Conservation (phyloP, 805 yeast species). For the Saturnispora diversa region DNA sequence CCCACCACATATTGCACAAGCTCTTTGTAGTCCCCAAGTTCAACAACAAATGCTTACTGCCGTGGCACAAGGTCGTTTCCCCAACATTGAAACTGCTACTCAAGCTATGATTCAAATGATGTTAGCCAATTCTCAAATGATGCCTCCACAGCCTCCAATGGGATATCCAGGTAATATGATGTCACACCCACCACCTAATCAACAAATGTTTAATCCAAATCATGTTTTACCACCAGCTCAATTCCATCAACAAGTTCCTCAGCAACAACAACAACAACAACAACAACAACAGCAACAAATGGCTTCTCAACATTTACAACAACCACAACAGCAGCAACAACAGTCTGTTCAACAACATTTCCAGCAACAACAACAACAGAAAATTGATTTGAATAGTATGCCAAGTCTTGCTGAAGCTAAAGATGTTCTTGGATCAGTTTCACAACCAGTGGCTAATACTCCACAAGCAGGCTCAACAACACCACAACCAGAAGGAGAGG, state of each 20-base stretch:
- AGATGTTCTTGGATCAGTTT: conserved; percentile 3
- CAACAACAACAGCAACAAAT: conserved; percentile 20
- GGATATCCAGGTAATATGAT: conserved; percentile 8
- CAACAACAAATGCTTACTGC: conserved; percentile 27
- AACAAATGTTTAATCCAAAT: conserved; percentile 15
- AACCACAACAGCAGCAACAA: conserved; percentile 18
- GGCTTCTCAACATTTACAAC: conserved; percentile 8
- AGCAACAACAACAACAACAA: conserved; percentile 11
- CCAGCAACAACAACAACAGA: conserved; percentile 16
- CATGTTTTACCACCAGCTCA: no score
- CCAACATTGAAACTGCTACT: conserved; percentile 27
- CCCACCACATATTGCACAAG: conserved; percentile 20
- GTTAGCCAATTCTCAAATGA: conserved; percentile 16
- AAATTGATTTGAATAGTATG: conserved; percentile 18
- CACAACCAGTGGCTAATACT: conserved; percentile 1
- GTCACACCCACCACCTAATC: conserved; percentile 12
- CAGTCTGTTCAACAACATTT: conserved; percentile 16
- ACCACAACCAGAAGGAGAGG: conserved; percentile 9
- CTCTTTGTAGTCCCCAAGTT: conserved; percentile 21
- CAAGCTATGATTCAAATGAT: conserved; percentile 28
- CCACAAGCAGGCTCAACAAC: conserved; percentile 8
- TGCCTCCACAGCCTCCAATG: conserved; percentile 17
- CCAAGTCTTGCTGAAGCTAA: conserved; percentile 19
- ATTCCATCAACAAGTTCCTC: conserved; percentile 17
- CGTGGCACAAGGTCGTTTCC: conserved; percentile 29